Evolutionary conservation across 2,329 filamentous ascomycete genomes (phyloP).

Genomic region (Berkeleyomyces basicola): DNA sequence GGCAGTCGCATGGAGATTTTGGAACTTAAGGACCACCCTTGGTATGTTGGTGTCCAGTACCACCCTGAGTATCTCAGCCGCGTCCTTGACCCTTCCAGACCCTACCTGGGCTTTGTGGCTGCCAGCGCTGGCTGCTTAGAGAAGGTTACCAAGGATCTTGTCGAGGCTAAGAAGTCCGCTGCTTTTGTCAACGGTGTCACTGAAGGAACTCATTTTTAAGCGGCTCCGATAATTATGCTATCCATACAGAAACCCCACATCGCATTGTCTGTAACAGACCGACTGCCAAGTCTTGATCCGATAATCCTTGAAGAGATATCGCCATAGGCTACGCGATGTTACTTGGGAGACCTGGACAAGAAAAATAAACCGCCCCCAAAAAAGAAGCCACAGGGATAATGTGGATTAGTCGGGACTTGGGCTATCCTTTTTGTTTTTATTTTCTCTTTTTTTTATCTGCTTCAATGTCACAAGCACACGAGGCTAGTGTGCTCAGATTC

Average conservation of each 20-base stretch:
- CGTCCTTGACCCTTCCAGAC: constrained; percentile 51
- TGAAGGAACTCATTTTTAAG: constrained; percentile 12
- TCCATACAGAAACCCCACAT: background rate
- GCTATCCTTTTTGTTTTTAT: background rate
- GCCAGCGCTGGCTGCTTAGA: constrained; percentile 54
- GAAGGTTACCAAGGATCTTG: constrained; percentile 20
- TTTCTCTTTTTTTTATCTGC: background rate
- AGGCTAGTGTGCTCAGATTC: background rate
- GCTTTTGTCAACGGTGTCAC: constrained; percentile 9
- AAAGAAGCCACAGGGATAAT: background rate
- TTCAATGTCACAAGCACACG: background rate
- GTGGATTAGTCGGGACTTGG: background rate
- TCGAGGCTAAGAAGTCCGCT: constrained; percentile 13
- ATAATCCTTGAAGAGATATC: background rate
- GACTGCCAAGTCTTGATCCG: background rate
- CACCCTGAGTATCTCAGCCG: constrained; percentile 74
- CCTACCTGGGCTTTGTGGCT: constrained; percentile 74
- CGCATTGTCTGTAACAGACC: background rate
- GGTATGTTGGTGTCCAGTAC: constrained; percentile 70
- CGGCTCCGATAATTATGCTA: background rate
- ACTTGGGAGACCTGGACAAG: background rate
- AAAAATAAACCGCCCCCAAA: background rate
- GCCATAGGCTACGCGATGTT: background rate
- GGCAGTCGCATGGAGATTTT: constrained; percentile 70
- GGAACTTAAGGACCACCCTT: constrained; percentile 69